A percentile compares a stretch with the other conserved stretches of the same genome.
Conservation (phyloP, 768 basidiomycete genomes). For the Suillus variegatus region DNA sequence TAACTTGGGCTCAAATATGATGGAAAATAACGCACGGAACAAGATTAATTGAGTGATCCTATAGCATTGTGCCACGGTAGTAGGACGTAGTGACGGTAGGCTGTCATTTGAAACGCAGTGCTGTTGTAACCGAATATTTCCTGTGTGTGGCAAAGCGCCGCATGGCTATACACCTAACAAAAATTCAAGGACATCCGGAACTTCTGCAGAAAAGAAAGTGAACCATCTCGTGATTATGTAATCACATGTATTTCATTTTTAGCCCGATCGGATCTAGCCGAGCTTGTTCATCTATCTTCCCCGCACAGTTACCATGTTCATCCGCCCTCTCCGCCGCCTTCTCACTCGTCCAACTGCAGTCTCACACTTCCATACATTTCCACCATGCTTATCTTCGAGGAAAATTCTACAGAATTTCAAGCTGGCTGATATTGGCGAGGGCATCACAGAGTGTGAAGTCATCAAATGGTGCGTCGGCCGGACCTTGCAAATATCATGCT, state of each 20-base stretch:
- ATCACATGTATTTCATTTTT: not conserved
- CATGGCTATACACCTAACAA: not conserved
- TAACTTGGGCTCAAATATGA: not conserved
- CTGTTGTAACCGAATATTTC: not conserved
- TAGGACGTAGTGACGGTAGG: not conserved
- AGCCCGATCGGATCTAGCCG: conserved; percentile 10
- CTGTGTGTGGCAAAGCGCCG: not conserved
- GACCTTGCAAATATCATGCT: conserved; percentile 20
- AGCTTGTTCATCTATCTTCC: conserved; percentile 3
- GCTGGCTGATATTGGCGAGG: conserved; percentile 86
- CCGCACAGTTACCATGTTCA: conserved; percentile 6
- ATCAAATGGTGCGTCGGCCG: conserved; percentile 71
- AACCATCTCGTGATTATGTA: not conserved
- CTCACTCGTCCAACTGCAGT: conserved; percentile 31
- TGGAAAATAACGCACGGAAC: not conserved
- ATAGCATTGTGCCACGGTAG: not conserved
- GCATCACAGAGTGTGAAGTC: conserved; percentile 89
- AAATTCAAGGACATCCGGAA: not conserved
- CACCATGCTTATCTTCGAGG: conserved; percentile 30
- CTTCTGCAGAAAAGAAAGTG: not conserved
- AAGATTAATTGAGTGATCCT: not conserved
- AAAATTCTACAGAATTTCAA: conserved; percentile 63
- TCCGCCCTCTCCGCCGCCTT: conserved; percentile 19
- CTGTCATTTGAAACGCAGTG: not conserved
- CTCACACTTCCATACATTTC: conserved; percentile 39